These are phyloP conservation scores for Phytophthora agathidicida DNA, from an alignment of 352 stramenopile species.

Conservation along the genomic window DNA sequence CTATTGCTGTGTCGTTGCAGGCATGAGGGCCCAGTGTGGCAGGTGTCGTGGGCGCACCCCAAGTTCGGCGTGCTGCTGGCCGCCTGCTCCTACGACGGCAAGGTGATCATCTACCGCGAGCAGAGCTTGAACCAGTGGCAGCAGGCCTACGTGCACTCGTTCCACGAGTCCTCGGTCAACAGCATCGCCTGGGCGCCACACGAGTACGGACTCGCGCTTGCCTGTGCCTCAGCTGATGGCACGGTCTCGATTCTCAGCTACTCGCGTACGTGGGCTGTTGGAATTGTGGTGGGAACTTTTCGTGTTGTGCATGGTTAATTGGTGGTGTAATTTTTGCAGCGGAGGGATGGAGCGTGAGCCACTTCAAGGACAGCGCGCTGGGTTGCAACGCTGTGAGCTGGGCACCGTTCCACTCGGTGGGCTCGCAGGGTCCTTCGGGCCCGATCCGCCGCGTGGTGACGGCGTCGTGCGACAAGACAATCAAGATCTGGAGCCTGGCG, in stretches of 20 bases:
- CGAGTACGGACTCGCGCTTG: slow-evolving; percentile 95
- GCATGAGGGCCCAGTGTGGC: slow-evolving; percentile 98
- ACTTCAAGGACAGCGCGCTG: slow-evolving; percentile 94
- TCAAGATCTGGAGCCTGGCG: slow-evolving; percentile 95
- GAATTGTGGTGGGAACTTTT: background rate
- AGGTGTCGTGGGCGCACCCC: slow-evolving; percentile 98
- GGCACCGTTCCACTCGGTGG: slow-evolving; percentile 90
- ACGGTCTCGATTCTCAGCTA: slow-evolving; percentile 92
- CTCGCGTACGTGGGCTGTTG: slow-evolving; percentile 49
- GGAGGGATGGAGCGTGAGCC: slow-evolving; percentile 91
- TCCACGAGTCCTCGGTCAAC: slow-evolving; percentile 94
- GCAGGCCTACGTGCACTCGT: slow-evolving; percentile 90
- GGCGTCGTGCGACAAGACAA: slow-evolving; percentile 97
- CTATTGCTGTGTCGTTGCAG: slow-evolving; percentile 34
- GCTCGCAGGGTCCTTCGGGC: slow-evolving; percentile 48
- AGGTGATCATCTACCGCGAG: slow-evolving; percentile 97
- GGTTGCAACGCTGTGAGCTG: slow-evolving; percentile 98
- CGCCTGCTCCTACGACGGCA: slow-evolving; percentile 98
- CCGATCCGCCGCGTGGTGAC: slow-evolving; percentile 91
- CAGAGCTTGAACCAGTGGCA: slow-evolving; percentile 94
- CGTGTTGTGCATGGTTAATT: background rate
- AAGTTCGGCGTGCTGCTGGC: slow-evolving; percentile 96
- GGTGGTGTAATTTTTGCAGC: slow-evolving; percentile 36
- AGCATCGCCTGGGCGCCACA: slow-evolving; percentile 96
- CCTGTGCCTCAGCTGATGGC: slow-evolving; percentile 95